Evolutionary conservation across 176 grass and related monocot genomes (phyloP), one percentile per base, ranked within the genome.

Genomic region (Neostapfia colusana): DNA sequence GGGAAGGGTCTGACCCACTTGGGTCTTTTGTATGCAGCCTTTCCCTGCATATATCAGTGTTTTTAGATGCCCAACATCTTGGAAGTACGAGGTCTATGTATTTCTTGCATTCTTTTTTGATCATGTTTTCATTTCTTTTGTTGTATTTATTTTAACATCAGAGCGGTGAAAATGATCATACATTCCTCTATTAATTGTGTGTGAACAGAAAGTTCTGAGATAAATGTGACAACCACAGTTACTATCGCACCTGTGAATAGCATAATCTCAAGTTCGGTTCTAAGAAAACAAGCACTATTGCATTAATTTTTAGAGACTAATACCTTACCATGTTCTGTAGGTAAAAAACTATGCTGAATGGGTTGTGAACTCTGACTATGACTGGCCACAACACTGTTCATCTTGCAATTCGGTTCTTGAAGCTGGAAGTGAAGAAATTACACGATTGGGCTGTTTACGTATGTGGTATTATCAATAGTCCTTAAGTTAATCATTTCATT

Each of bases 281-380:
- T 23, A 9, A 7, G 28, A 65, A 25, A 15, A 68, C 40, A 62
- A 35, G 42, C 42, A 21, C 4, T 58, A 35, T 78, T 64, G 4
- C 6, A 27, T 41, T 80, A 76, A 40, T 69, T 67, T 67, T 81
- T 70, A 53, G 18, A 74, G 51, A 50, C 23, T 89, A 45, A 58
- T 72, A 80, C 21, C 3, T 71, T 27, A 73, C 42, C 7, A 61
- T 70, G 53, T 80, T 85, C 23, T 87, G 58, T 81, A 98, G 95
- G 95, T 98, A 31, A 98, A 92, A 85, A 92, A 99, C 54, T 99
- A 99, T 80, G 90, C 95, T 77, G 91, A 99, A 81, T 99, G 95
- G 95, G 95, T 99, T 69, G 92, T 99, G 55, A 93, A 99, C 86
- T 82, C 91, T 69, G 95, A 99, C 40, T 99, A 95, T 60, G 87